These are phyloP conservation scores for Fusarium musae DNA, from an alignment of 2,329 filamentous ascomycete species.

Conservation along the genomic window DNA sequence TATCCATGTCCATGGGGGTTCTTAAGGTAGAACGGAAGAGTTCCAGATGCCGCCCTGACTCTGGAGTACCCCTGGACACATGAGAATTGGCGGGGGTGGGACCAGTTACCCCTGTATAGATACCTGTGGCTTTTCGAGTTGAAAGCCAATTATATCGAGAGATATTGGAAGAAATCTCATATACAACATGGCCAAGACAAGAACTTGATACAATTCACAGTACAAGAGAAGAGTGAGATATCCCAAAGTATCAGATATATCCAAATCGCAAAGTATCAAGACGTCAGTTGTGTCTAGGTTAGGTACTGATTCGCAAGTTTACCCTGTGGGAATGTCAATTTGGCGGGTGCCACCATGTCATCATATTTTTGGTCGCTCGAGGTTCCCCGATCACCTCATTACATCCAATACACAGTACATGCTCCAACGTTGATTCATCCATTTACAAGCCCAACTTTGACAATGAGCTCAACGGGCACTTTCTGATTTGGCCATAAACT, in stretches of 20 bases:
- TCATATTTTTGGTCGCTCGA: constrained; percentile 15
- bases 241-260: background rate
- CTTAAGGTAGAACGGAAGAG: background rate
- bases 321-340: constrained; percentile 9
- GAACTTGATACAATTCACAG: no score
- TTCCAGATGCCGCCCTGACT: background rate
- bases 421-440: constrained; percentile 1
- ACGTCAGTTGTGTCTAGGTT: background rate
- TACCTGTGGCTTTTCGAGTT: background rate
- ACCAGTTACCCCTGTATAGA: background rate
- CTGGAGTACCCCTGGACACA: constrained; percentile 11
- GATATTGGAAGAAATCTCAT: background rate
- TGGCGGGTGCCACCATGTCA: constrained; percentile 24
- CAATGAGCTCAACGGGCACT: background rate
- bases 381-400: constrained; percentile 18
- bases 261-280: background rate
- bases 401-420: background rate
- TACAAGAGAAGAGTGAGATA: background rate
- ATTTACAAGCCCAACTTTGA: constrained; percentile 23
- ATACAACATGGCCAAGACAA: background rate
- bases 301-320: background rate
- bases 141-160: no score
- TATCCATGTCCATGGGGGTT: background rate
- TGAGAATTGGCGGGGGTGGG: constrained; percentile 31
- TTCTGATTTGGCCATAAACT: background rate